Percentiles rank a stretch among this genome's conserved stretches.
These are phyloP conservation scores for Spizellomyces sp. DNA, from an alignment of 192 early-diverging fungal species.

Conservation along the genomic window DNA sequence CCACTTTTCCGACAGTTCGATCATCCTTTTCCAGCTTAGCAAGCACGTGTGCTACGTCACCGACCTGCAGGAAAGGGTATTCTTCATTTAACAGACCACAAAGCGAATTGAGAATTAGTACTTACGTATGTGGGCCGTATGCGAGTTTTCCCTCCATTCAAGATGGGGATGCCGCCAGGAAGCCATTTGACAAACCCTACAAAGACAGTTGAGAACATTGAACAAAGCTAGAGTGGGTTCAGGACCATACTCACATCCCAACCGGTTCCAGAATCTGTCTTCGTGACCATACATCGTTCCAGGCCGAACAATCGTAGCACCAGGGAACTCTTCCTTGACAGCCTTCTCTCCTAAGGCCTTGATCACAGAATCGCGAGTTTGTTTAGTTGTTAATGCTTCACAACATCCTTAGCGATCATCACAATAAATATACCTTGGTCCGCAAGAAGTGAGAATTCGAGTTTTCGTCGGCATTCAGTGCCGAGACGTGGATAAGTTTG, in stretches of 20 bases:
- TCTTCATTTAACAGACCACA: neutral
- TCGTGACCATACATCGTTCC: constrained; percentile 88
- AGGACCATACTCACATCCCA: constrained; percentile 60
- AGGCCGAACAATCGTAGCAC: constrained; percentile 92
- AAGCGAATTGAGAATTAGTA: neutral
- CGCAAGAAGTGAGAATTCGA: constrained; percentile 76
- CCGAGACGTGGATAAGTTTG: constrained; percentile 87
- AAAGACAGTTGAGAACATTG: neutral
- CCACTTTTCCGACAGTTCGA: constrained; percentile 77
- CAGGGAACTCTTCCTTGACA: constrained; percentile 87
- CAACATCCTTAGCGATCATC: neutral
- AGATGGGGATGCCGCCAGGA: constrained; percentile 52
- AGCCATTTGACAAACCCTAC: constrained; percentile 43
- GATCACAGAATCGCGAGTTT: neutral
- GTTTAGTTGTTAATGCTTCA: neutral
- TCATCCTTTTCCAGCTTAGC: constrained; percentile 73
- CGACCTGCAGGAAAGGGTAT: constrained; percentile 45
- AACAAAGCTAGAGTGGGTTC: constrained; percentile 17
- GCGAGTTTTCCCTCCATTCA: constrained; percentile 70
- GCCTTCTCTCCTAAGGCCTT: constrained; percentile 88
- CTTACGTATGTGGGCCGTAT: constrained; percentile 71
- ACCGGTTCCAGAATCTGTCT: constrained; percentile 89
- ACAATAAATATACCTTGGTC: constrained; percentile 69
- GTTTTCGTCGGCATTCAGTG: constrained; percentile 76
- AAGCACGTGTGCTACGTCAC: constrained; percentile 87